Percentiles rank a stretch among this genome's conserved stretches.
phyloP scores from a whole-genome alignment of 805 yeast species.

The Kuraishia floccosa region DNA sequence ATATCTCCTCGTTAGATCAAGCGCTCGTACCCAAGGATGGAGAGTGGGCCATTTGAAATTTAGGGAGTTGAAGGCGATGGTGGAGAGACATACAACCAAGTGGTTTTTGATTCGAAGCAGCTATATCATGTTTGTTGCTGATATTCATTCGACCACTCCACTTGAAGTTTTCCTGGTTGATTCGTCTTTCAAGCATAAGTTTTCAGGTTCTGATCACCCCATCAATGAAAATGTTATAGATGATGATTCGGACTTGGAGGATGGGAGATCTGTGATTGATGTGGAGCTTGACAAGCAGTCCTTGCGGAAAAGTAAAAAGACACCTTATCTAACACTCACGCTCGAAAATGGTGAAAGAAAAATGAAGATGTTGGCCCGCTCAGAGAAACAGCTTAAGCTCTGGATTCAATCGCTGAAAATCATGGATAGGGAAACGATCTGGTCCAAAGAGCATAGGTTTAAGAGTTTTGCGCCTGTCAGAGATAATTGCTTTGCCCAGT shows the following conservation, averaged over 20 bases:
- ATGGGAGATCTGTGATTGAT: slow-evolving; percentile 11
- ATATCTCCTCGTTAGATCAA: slow-evolving; percentile 62
- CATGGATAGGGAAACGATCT: slow-evolving; percentile 57
- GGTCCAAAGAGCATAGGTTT: slow-evolving; percentile 73
- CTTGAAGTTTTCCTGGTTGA: slow-evolving; percentile 91
- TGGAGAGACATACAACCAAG: slow-evolving; percentile 79
- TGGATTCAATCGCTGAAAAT: slow-evolving; percentile 70
- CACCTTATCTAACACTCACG: slow-evolving; percentile 43
- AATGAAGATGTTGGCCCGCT: slow-evolving; percentile 57
- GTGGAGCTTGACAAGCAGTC: slow-evolving; percentile 20
- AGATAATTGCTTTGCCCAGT: slow-evolving; percentile 77
- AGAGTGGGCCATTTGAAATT: slow-evolving; percentile 80
- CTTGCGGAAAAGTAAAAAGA: slow-evolving; percentile 8
- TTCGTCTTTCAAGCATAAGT: slow-evolving; percentile 46
- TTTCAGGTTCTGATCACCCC: slow-evolving; percentile 19
- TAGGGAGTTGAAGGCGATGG: slow-evolving; percentile 76
- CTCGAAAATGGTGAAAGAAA: slow-evolving; percentile 73
- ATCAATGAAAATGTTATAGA: slow-evolving; percentile 6
- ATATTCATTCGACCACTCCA: slow-evolving; percentile 77
- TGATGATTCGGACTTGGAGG: slow-evolving; percentile 6
- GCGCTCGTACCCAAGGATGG: slow-evolving; percentile 91
- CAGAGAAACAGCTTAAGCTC: slow-evolving; percentile 47
- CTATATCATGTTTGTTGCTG: slow-evolving; percentile 76
- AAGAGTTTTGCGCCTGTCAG: slow-evolving; percentile 90
- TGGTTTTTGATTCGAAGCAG: slow-evolving; percentile 87